phyloP scores from a whole-genome alignment of 1,284 basidiomycete genomes.

The Apiotrichum porosum region DNA sequence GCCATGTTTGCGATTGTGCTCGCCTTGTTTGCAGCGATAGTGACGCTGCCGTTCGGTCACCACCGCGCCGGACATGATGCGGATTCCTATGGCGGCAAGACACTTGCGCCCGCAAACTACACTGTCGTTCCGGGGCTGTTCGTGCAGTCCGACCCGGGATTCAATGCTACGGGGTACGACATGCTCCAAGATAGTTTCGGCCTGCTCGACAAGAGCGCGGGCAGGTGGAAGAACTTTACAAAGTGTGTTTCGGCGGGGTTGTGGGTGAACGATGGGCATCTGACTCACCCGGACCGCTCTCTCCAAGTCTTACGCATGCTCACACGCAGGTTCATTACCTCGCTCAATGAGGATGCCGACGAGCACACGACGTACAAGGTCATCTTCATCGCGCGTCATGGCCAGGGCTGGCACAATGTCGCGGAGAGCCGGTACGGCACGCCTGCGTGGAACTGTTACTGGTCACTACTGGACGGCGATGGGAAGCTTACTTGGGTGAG shows the following conservation, averaged over 20 bases:
- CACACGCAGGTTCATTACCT: constrained; percentile 16
- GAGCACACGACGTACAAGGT: constrained; percentile 39
- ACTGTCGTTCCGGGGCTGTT: constrained; percentile 24
- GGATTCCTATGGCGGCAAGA: background rate
- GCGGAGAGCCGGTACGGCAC: constrained; percentile 42
- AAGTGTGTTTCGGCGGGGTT: constrained; percentile 10
- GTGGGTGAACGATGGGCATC: constrained; percentile 5
- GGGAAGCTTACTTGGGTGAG: constrained; percentile 32
- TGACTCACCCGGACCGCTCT: too few species aligned
- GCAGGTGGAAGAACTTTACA: constrained; percentile 23
- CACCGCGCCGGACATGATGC: too few species aligned
- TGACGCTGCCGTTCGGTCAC: too few species aligned
- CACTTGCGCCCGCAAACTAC: constrained; percentile 23
- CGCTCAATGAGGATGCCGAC: constrained; percentile 30
- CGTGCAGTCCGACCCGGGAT: constrained; percentile 15
- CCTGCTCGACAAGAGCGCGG: constrained; percentile 29
- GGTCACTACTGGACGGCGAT: constrained; percentile 25
- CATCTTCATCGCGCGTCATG: constrained; percentile 45
- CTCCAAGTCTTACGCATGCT: background rate
- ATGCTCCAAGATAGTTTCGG: constrained; percentile 34
- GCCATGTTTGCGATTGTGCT: too few species aligned
- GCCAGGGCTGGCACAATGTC: constrained; percentile 39
- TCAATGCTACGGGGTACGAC: constrained; percentile 27
- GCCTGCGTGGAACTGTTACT: constrained; percentile 39
- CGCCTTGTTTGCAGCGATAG: too few species aligned